These are phyloP conservation scores for Chenopodium berlandieri DNA, from an alignment of 148 eudicot species.

Conservation along the genomic window DNA sequence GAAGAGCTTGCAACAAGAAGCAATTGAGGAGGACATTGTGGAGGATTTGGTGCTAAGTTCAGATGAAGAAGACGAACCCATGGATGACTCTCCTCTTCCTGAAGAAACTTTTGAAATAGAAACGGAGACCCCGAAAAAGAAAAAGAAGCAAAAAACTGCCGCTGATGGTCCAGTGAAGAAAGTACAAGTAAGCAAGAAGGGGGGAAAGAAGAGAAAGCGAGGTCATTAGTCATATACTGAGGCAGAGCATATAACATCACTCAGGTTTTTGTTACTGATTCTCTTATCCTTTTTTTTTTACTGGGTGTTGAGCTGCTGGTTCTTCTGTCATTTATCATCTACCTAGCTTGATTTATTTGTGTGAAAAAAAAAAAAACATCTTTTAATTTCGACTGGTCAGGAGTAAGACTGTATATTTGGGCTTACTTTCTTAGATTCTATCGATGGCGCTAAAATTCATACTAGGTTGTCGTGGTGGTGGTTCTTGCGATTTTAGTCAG, in stretches of 20 bases:
- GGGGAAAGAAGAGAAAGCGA: constrained; percentile 61
- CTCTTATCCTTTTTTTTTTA: neutral
- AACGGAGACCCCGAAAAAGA: constrained; percentile 26
- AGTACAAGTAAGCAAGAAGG: constrained; percentile 33
- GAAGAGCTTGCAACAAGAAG: constrained; percentile 27
- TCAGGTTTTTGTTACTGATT: constrained; percentile 3
- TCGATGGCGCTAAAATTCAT: neutral
- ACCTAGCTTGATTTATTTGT: neutral
- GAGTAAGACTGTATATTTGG: neutral
- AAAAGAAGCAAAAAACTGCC: constrained; percentile 29
- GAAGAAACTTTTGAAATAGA: constrained; percentile 28
- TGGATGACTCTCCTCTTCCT: constrained; percentile 26
- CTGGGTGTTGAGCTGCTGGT: neutral
- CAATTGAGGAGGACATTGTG: constrained; percentile 73
- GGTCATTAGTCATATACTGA: constrained; percentile 7
- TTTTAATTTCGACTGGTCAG: neutral
- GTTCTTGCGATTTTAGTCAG: neutral
- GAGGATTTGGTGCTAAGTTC: constrained; percentile 89
- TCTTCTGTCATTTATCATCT: neutral
- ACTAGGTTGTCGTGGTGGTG: neutral
- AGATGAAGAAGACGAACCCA: constrained; percentile 51
- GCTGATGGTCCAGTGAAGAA: constrained; percentile 35
- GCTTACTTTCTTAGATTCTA: neutral
- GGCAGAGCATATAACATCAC: neutral
- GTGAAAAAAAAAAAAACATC: neutral